Evolutionary conservation across 805 yeast genomes (phyloP).

Genomic region (Citeromyces nyonsensis): DNA sequence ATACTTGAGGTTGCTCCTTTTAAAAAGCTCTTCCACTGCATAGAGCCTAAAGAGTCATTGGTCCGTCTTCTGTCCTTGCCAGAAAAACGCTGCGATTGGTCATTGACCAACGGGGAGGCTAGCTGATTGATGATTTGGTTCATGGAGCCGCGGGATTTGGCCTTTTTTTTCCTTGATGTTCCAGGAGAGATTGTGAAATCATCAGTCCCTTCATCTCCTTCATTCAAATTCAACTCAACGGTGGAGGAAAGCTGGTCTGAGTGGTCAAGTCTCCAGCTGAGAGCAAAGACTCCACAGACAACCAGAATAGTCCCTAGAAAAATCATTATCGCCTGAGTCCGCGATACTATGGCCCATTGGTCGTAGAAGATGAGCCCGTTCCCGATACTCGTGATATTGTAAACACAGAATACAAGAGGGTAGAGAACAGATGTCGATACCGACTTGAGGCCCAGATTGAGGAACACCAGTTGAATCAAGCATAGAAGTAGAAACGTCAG

Average conservation of each 20-base stretch:
- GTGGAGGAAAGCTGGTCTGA: neutral
- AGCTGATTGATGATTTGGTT: no score
- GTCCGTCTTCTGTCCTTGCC: no score
- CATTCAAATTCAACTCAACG: no score
- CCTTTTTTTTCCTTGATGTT: no score
- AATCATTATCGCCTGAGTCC: conserved; percentile 20
- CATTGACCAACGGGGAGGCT: no score
- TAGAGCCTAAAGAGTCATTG: no score
- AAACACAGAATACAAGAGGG: conserved; percentile 76
- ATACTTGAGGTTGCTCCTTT: no score
- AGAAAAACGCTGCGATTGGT: no score
- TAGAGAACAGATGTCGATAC: conserved; percentile 67
- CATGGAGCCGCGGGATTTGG: no score
- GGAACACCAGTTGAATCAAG: conserved; percentile 51
- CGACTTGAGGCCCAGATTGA: conserved; percentile 58
- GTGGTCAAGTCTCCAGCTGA: conserved; percentile 34
- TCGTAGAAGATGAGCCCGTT: conserved; percentile 48
- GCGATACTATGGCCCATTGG: conserved; percentile 26
- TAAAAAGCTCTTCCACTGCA: no score
- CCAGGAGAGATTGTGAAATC: no score
- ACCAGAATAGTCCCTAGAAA: conserved; percentile 31
- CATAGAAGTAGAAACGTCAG: conserved; percentile 44
- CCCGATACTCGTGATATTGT: conserved; percentile 52
- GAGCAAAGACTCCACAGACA: conserved; percentile 50
- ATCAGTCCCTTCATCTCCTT: no score